These are phyloP conservation scores for Raphanus raphanistrum DNA, from an alignment of 345 rosid species.

Conservation along the genomic window DNA sequence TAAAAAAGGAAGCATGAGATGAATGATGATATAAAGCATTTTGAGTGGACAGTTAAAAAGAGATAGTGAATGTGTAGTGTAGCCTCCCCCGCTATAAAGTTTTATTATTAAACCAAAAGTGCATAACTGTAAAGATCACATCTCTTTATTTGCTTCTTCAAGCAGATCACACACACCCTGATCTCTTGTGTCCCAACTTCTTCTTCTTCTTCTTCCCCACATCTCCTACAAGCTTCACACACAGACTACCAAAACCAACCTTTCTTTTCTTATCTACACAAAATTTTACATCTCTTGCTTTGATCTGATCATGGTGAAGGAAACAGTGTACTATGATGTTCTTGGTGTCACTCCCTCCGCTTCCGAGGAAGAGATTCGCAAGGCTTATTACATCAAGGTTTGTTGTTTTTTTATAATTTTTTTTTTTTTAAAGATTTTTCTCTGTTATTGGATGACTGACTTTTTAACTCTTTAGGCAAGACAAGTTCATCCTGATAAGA, in stretches of 20 bases:
- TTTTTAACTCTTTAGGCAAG: slow-evolving; percentile 62
- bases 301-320: slow-evolving; percentile 48
- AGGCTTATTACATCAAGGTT: slow-evolving; percentile 92
- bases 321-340: slow-evolving; percentile 90
- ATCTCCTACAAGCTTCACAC: slow-evolving; percentile 29
- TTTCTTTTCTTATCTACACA: slow-evolving; percentile 22
- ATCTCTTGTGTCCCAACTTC: slow-evolving; percentile 10
- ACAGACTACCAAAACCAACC: background rate
- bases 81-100: slow-evolving; percentile 28
- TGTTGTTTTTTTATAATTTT: slow-evolving; percentile 10
- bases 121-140: slow-evolving; percentile 38
- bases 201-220: slow-evolving; percentile 28
- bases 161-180: slow-evolving; percentile 20
- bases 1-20: background rate
- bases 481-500: slow-evolving; percentile 98
- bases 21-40: background rate
- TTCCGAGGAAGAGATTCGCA: slow-evolving; percentile 90
- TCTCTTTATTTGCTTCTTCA: slow-evolving; percentile 18
- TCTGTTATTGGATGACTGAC: background rate
- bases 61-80: slow-evolving; percentile 8
- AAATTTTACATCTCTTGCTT: background rate
- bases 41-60: slow-evolving; percentile 34
- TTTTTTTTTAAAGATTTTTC: slow-evolving; percentile 1
- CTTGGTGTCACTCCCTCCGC: slow-evolving; percentile 95
- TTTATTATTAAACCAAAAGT: background rate